Conservation (phyloP, 164 flowering plant genomes). For the Vitis amurensis region DNA sequence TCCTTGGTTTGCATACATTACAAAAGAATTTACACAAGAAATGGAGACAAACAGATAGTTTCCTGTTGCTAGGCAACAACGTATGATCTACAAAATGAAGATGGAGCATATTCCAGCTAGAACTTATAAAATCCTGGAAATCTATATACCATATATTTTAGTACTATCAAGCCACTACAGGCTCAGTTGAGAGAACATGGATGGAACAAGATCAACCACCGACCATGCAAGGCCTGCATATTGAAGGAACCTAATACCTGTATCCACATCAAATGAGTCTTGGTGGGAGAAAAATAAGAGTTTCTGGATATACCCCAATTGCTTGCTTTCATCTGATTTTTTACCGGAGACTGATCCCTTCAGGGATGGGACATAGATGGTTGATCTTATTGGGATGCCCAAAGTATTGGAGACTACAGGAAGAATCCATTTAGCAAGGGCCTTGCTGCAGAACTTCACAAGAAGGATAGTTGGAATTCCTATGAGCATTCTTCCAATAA, state of each 20-base stretch:
- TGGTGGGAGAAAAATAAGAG: constrained; percentile 42
- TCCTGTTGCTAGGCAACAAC: no score
- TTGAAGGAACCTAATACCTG: constrained; percentile 90
- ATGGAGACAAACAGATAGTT: no score
- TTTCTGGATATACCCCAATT: constrained; percentile 60
- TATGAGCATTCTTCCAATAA: constrained; percentile 63
- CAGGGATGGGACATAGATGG: constrained; percentile 64
- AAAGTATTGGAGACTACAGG: constrained; percentile 69
- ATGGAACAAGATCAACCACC: constrained; percentile 90
- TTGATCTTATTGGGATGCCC: constrained; percentile 82
- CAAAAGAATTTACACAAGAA: no score
- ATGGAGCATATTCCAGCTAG: no score
- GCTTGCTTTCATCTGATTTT: constrained; percentile 45
- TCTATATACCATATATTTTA: background rate
- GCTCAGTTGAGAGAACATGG: constrained; percentile 56
- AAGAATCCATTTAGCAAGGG: constrained; percentile 83
- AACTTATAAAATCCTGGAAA: background rate
- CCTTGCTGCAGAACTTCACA: constrained; percentile 92
- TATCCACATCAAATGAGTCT: constrained; percentile 81
- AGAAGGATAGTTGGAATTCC: constrained; percentile 88
- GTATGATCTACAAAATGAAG: no score
- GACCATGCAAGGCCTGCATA: constrained; percentile 99
- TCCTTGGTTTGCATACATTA: no score
- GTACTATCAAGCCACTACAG: constrained; percentile 32
- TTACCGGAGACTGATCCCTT: constrained; percentile 33